These are phyloP conservation scores for Ophiostoma sp. DNA, from an alignment of 2,329 filamentous ascomycete genomes.

Conservation along the genomic window DNA sequence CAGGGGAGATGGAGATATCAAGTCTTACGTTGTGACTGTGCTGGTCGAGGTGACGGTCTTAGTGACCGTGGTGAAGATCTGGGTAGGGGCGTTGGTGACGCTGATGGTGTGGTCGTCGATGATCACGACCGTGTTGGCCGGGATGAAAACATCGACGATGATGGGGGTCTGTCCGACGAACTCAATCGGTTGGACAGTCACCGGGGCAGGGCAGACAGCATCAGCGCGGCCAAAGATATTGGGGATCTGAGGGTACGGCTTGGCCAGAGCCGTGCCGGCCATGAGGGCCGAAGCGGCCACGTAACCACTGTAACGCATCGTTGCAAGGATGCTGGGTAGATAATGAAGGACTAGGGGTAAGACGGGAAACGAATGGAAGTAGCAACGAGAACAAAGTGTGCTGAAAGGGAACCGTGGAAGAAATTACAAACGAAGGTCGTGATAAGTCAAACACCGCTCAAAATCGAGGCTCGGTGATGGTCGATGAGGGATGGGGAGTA, in stretches of 20 bases:
- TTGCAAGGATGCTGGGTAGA: not conserved
- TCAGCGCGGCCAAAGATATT: slow-evolving; percentile 12
- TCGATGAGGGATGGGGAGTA: slow-evolving; percentile 1
- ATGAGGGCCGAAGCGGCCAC: slow-evolving; percentile 19
- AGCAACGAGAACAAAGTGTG: not conserved
- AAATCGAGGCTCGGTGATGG: slow-evolving; percentile 2
- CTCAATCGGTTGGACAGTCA: slow-evolving; percentile 25
- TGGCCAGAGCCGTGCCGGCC: slow-evolving; percentile 15
- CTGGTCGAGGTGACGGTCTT: slow-evolving; percentile 21
- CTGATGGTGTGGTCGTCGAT: slow-evolving; percentile 22
- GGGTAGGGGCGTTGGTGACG: slow-evolving; percentile 25
- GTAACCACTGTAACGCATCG: slow-evolving; percentile 15
- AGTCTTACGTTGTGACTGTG: slow-evolving; percentile 23
- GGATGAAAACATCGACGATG: slow-evolving; percentile 18
- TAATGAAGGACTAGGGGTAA: not conserved
- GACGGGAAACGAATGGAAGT: not conserved
- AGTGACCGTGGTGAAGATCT: slow-evolving; percentile 20
- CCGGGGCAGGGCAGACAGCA: slow-evolving; percentile 21
- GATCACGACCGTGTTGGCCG: slow-evolving; percentile 23
- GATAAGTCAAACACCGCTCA: not conserved
- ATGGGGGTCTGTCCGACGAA: slow-evolving; percentile 21
- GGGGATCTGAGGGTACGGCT: slow-evolving; percentile 8
- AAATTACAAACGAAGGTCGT: not conserved
- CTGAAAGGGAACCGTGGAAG: not conserved
- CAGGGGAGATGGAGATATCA: too few relatives aligned